These are phyloP conservation scores for Aspergillus bertholletiae DNA, from an alignment of 495 filamentous ascomycete genomes.

Conservation along the genomic window DNA sequence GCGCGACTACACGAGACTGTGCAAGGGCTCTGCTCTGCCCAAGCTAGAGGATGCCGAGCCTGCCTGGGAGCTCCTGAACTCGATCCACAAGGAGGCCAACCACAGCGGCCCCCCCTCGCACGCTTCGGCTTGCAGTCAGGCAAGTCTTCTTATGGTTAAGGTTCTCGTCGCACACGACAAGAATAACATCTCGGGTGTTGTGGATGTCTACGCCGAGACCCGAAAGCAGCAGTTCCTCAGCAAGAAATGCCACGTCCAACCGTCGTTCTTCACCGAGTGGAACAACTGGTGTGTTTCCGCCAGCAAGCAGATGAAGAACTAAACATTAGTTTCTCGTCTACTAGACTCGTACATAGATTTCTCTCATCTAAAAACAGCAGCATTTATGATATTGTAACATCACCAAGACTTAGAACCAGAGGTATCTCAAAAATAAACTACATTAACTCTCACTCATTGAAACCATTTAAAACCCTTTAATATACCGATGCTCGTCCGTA, in stretches of 20 bases:
- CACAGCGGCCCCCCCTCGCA: conserved; percentile 58
- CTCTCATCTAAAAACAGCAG: neutral
- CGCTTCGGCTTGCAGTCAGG: conserved; percentile 55
- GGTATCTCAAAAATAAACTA: neutral
- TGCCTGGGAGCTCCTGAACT: conserved; percentile 56
- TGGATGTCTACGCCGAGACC: conserved; percentile 55
- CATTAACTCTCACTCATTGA: neutral
- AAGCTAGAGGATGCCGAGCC: conserved; percentile 38
- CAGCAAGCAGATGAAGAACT: conserved; percentile 44
- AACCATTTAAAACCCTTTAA: conserved; percentile 29
- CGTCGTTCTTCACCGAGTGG: conserved; percentile 64
- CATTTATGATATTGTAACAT: too few relatives aligned
- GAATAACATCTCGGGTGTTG: conserved; percentile 42
- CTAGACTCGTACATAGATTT: neutral
- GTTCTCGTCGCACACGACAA: conserved; percentile 51
- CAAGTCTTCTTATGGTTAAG: conserved; percentile 61
- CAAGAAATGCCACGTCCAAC: conserved; percentile 53
- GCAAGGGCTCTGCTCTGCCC: conserved; percentile 54
- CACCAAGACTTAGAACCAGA: too few relatives aligned
- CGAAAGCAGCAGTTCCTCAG: conserved; percentile 54
- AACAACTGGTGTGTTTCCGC: conserved; percentile 59
- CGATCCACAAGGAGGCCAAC: conserved; percentile 69
- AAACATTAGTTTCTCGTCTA: neutral
- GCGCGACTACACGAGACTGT: conserved; percentile 63
- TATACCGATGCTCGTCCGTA: conserved; percentile 57